Evolutionary conservation across 129 eudicot species (phyloP).

Genomic region (Flaveria brownii): DNA sequence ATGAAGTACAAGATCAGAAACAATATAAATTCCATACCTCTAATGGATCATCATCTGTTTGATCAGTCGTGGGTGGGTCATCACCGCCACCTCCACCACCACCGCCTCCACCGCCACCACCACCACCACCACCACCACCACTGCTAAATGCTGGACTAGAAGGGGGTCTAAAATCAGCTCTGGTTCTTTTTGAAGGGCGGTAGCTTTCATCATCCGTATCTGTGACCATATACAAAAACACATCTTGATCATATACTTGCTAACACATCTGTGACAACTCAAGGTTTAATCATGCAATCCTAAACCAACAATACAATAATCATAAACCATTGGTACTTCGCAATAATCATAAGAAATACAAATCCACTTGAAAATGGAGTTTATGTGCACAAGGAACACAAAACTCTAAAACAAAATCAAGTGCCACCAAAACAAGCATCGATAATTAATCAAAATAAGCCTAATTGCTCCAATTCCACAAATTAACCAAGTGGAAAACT

Average conservation of each 20-base stretch:
- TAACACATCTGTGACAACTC: background rate
- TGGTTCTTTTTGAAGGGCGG: constrained; percentile 82
- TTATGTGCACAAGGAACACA: background rate
- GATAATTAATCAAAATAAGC: background rate
- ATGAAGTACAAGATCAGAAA: constrained; percentile 9
- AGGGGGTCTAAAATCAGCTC: constrained; percentile 74
- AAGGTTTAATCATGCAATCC: background rate
- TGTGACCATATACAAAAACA: constrained; percentile 39
- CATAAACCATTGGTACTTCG: background rate
- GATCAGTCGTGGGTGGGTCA: constrained; percentile 80
- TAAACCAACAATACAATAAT: background rate
- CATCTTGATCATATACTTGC: constrained; percentile 9
- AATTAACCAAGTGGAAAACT: background rate
- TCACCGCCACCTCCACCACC: constrained; percentile 33
- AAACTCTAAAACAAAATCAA: background rate
- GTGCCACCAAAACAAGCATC: background rate
- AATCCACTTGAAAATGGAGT: too few species aligned
- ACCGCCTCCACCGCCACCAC: constrained; percentile 32
- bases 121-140: constrained; percentile 30
- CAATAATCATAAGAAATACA: too few species aligned
- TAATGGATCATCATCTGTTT: constrained; percentile 70
- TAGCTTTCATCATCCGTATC: constrained; percentile 83
- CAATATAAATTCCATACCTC: constrained; percentile 50
- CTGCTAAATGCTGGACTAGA: constrained; percentile 35
- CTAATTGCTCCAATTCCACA: background rate